Evolutionary conservation across 306 rosid genomes (phyloP).

Genomic region (Luffa acutangula): DNA sequence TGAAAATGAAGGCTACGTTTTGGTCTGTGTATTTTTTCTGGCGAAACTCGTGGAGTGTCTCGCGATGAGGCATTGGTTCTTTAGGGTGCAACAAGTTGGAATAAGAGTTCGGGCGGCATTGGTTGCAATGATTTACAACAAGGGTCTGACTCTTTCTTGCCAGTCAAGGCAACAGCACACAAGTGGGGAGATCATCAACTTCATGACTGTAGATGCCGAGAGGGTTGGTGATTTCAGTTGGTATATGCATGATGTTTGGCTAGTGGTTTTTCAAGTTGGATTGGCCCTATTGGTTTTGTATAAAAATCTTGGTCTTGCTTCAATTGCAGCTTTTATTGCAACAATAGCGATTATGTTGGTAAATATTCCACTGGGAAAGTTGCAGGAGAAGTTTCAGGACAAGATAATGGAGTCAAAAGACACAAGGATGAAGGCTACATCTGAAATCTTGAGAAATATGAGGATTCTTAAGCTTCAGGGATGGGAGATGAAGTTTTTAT

Average conservation of each 20-base stretch:
- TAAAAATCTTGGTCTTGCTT: slow-evolving; percentile 69
- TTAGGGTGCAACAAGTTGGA: slow-evolving; percentile 47
- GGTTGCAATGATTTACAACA: slow-evolving; percentile 49
- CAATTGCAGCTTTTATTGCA: slow-evolving; percentile 52
- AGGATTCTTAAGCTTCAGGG: slow-evolving; percentile 80
- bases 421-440: slow-evolving; percentile 65
- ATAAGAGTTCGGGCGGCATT: slow-evolving; percentile 46
- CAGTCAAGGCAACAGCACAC: slow-evolving; percentile 46
- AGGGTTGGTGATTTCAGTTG: slow-evolving; percentile 54
- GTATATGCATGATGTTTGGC: slow-evolving; percentile 67
- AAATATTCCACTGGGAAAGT: slow-evolving; percentile 55
- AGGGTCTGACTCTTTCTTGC: slow-evolving; percentile 55
- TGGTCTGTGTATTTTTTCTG: slow-evolving; percentile 36
- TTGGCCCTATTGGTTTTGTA: slow-evolving; percentile 59
- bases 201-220: slow-evolving; percentile 78
- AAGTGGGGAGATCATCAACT: slow-evolving; percentile 68
- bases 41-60: slow-evolving; percentile 72
- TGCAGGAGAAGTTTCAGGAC: slow-evolving; percentile 52
- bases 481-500: slow-evolving; percentile 87
- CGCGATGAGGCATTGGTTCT: slow-evolving; percentile 48
- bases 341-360: slow-evolving; percentile 53
- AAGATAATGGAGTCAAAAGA: slow-evolving; percentile 85
- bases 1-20: slow-evolving; percentile 47
- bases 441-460: slow-evolving; percentile 75
- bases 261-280: slow-evolving; percentile 47